Evolutionary conservation across 352 stramenopile species (phyloP), one percentile per base, ranked within the genome.

Genomic region (Phytophthora sojae): DNA sequence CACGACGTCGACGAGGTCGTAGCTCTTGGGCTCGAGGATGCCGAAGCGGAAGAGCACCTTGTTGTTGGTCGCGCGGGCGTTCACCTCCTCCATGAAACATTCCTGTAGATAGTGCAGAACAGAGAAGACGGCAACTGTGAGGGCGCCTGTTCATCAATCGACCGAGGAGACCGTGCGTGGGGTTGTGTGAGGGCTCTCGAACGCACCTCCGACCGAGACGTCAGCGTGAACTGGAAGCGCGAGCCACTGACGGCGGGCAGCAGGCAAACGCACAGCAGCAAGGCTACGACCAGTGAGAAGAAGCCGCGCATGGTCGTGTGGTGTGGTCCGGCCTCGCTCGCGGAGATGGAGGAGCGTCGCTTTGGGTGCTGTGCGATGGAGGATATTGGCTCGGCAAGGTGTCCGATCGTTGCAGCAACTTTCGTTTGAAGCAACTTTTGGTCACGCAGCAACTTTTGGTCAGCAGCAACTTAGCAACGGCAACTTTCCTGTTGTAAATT

Each of bases 41-140:
- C 77, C 82, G 42, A 90, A 90, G 61, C 82, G 82, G 61, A 89
- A 86, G 30, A 90, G 81, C 67, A 90, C 64, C 54, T 82, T 88
- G 61, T 86, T 90, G 67, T 86, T 71, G 39, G 79, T 80, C 15
- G 82, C 54, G 11, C 80, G 74, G n/a, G 80, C 79, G 25, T 86
- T 80, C 54, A 90, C 81, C 35, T 87, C 74, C 61, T 90, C 82
- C 53, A 81, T 72, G 25, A 89, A 89, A 49, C 82, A 90, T 76
- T 89, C 82, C 81, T 90, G 39, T n/a, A 3, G n/a, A 8, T 52
- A 2, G 39, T 8, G 39, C 39, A 47, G 39, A 47, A 15, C 45
- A 52, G 8, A 52, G 45, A n/a, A 52, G n/a, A n/a, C 17, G n/a
- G n/a, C n/a, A 19, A n/a, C 11, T 47, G 45, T 52, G 8, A 52